Base-by-base conservation (phyloP, 805 yeast species). In the Nakazawaea populi region DNA sequence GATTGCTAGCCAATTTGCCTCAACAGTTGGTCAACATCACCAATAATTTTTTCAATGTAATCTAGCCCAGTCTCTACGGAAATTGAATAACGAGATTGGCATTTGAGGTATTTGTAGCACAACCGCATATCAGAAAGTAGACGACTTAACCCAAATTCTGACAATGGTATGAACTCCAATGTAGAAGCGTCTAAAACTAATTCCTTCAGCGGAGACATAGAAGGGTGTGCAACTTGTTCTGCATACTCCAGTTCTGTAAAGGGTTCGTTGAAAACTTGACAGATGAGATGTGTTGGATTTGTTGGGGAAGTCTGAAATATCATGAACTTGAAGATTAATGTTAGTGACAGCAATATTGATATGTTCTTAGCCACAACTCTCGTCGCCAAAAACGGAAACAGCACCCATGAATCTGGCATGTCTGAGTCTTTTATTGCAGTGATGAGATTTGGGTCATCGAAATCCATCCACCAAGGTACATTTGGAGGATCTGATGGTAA, bases 391-490 rank as follows among this genome's bases (percentile, higher is more conserved):
- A 46, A 30, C 9, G 52, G 52, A 27, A 32, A 50, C 46, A 42
- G 52, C 4, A 45, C 10, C 52, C 52, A 50, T 18, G 46, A n/a
- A 34, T 50, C 52, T 10, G 52, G 52, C 18, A 42, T 37, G 27
- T 50, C 49, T n/a, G 32, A 30, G 39, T 44, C 54, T 7, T 36
- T 44, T 7, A 9, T 28, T 12, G 49, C 51, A 14, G 45, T 29
- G 6, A 47, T 38, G 4, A 43, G 11, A 11, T 51, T 28, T 6
- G 42, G 39, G 7, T 31, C 42, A 29, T 47, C 51, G 12, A 51
- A 45, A 12, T 37, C 29, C 6, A 18, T 6, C 46, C 48, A 52
- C 48, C 52, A 46, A 11, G 42, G 36, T n/a, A 42, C 5, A 5
- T n/a, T 37, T 11, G 34, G n/a, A 2, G n/a, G 6, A 7, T 8